Conservation (phyloP, 352 stramenopile species). For the Pythium vanterpoolii region DNA sequence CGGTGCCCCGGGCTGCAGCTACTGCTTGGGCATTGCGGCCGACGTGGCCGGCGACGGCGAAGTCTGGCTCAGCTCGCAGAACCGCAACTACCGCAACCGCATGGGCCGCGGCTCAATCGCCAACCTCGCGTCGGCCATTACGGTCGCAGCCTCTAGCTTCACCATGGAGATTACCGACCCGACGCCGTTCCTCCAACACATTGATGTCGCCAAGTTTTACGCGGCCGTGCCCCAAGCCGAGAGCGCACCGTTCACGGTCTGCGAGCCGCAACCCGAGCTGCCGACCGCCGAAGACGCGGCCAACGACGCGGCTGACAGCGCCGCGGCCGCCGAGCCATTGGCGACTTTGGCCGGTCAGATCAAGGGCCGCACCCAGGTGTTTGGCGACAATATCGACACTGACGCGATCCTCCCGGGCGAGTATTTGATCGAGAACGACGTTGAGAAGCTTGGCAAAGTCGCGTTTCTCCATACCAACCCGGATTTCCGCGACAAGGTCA, state of each 20-base stretch:
- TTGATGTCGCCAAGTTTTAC: constrained; percentile 69
- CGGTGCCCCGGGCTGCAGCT: constrained; percentile 73
- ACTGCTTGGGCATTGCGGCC: constrained; percentile 79
- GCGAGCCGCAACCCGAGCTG: constrained; percentile 55
- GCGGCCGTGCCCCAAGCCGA: constrained; percentile 51
- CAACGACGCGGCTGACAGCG: constrained; percentile 23
- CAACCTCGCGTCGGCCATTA: constrained; percentile 78
- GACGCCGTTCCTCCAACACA: constrained; percentile 64
- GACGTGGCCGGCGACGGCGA: constrained; percentile 80
- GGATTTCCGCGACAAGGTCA: constrained; percentile 83
- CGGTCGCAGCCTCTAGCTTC: constrained; percentile 81
- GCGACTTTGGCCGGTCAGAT: constrained; percentile 40
- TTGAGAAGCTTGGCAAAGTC: constrained; percentile 80
- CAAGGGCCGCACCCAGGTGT: constrained; percentile 70
- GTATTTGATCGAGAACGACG: constrained; percentile 82
- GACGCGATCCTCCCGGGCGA: constrained; percentile 84
- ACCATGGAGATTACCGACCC: constrained; percentile 78
- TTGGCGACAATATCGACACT: constrained; percentile 89
- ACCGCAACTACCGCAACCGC: constrained; percentile 87
- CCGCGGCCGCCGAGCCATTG: constrained; percentile 26
- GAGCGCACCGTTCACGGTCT: constrained; percentile 38
- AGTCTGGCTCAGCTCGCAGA: constrained; percentile 81
- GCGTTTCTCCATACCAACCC: constrained; percentile 84
- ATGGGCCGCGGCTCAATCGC: constrained; percentile 82
- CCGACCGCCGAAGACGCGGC: constrained; percentile 19